These are phyloP conservation scores for Centella asiatica DNA, from an alignment of 129 eudicot genomes.

Conservation along the genomic window DNA sequence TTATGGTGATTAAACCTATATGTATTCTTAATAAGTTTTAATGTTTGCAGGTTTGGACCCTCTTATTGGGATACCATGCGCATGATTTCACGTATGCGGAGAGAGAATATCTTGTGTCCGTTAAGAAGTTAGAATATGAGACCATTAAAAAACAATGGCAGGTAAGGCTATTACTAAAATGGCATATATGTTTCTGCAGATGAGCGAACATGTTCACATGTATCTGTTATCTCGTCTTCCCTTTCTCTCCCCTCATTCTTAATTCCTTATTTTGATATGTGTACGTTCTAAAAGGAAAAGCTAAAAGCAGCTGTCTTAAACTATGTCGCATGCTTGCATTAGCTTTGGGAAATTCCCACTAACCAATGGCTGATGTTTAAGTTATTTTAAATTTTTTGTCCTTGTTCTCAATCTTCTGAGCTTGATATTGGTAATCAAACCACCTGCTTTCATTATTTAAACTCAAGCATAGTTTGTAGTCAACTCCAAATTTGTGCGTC, in stretches of 20 bases:
- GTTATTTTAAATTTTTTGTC: background rate
- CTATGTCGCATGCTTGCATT: background rate
- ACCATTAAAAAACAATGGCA: constrained; percentile 90
- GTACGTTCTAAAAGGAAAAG: background rate
- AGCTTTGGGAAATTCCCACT: background rate
- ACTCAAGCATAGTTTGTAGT: too few relatives aligned
- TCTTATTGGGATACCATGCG: constrained; percentile 67
- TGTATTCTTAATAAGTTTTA: constrained; percentile 4
- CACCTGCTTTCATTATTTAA: too few relatives aligned
- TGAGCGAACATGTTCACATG: background rate
- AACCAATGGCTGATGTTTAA: background rate
- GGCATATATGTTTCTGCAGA: background rate
- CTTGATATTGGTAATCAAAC: too few relatives aligned
- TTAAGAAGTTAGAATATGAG: constrained; percentile 73
- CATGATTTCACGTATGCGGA: constrained; percentile 83
- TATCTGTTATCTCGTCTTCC: background rate
- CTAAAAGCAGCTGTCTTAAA: background rate
- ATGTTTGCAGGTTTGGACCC: constrained; percentile 64
- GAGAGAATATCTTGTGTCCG: constrained; percentile 56
- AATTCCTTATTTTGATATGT: background rate
- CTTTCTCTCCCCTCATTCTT: too few relatives aligned
- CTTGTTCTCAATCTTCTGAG: too few relatives aligned
- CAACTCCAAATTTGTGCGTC: too few relatives aligned
- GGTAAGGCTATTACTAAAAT: constrained; percentile 35
- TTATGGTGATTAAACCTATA: constrained; percentile 9